Percentiles rank a stretch among this genome's conserved stretches.
phyloP scores from a whole-genome alignment of 306 rosid species.

The Cucumis sativus region DNA sequence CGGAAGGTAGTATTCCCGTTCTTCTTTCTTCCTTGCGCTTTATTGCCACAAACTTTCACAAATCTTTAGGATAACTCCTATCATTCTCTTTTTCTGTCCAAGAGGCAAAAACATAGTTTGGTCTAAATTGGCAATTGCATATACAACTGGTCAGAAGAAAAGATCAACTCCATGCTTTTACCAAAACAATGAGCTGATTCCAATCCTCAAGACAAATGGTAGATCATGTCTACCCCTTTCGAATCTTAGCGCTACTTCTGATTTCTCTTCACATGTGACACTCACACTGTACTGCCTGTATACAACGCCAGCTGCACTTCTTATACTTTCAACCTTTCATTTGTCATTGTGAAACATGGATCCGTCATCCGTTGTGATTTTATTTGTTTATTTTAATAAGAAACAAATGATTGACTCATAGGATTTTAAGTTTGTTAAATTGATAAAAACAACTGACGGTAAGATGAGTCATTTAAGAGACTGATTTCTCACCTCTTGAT shows the following conservation, averaged over 20 bases:
- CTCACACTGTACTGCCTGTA: neutral
- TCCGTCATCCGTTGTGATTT: neutral
- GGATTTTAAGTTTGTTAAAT: neutral
- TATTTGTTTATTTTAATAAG: neutral
- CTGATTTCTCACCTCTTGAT: neutral
- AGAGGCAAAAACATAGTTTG: neutral
- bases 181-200: neutral
- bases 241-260: neutral
- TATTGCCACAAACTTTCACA: neutral
- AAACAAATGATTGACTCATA: neutral
- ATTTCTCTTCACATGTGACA: neutral
- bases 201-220: neutral
- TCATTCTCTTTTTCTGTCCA: neutral
- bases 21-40: neutral
- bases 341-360: neutral
- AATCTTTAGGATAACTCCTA: neutral
- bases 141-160: neutral
- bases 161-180: neutral
- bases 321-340: neutral
- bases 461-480: neutral
- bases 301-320: neutral
- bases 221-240: neutral
- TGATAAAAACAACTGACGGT: neutral
- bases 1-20: neutral
- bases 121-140: neutral